Conservation (phyloP, 1,284 basidiomycete genomes). For the Ustilago xerochloae region DNA sequence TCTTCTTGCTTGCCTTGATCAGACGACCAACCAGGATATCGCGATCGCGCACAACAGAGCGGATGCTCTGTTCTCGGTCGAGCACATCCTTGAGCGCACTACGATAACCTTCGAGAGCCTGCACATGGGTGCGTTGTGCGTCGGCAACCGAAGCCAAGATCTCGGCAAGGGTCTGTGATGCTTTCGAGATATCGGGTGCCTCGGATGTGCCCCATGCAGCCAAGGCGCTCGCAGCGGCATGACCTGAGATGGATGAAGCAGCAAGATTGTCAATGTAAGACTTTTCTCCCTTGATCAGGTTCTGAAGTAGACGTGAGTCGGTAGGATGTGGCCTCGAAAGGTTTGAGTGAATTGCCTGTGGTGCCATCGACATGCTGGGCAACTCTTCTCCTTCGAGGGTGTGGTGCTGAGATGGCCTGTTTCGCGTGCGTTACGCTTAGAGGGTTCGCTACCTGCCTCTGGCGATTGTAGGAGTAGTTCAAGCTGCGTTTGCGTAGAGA, state of each 20-base stretch:
- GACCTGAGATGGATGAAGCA: conserved; percentile 38
- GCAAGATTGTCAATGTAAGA: conserved; percentile 63
- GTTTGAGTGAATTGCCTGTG: conserved; percentile 56
- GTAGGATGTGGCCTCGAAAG: conserved; percentile 61
- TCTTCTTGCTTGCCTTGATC: conserved; percentile 69
- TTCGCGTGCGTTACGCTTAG: too few relatives aligned
- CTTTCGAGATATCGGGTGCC: conserved; percentile 65
- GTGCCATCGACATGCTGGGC: conserved; percentile 49
- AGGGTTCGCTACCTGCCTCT: too few relatives aligned
- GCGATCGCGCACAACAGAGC: conserved; percentile 69
- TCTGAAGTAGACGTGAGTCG: conserved; percentile 68
- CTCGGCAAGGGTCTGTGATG: conserved; percentile 66
- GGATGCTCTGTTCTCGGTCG: conserved; percentile 69
- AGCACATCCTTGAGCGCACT: conserved; percentile 69
- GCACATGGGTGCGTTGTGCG: conserved; percentile 68
- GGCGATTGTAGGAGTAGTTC: too few relatives aligned
- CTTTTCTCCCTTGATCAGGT: conserved; percentile 69
- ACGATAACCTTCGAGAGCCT: conserved; percentile 68
- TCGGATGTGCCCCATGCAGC: conserved; percentile 70
- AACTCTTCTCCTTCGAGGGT: neutral
- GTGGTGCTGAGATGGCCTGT: neutral
- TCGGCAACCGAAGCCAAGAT: conserved; percentile 66
- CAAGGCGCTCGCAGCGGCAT: conserved; percentile 67
- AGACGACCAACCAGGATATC: conserved; percentile 69
- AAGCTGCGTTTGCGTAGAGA: too few relatives aligned